phyloP scores from a whole-genome alignment of 2,329 filamentous ascomycete genomes.

The Fusarium clavum region DNA sequence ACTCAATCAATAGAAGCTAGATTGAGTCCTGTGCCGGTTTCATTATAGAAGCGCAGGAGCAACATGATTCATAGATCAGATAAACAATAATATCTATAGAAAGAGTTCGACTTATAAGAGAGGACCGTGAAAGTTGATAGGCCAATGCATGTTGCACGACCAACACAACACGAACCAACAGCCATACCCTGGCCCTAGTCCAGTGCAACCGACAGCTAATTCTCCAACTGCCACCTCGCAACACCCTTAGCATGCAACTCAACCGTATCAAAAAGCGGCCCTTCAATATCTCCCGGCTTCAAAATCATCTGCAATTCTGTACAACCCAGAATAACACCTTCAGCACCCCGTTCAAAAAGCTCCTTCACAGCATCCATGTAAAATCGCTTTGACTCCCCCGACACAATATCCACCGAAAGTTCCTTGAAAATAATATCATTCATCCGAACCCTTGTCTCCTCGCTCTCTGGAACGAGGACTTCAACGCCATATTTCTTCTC shows the following conservation, averaged over 20 bases:
- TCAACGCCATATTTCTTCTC: neutral
- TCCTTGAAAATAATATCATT: constrained; percentile 12
- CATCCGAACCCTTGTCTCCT: constrained; percentile 1
- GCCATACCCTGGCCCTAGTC: neutral
- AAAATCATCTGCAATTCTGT: constrained; percentile 12
- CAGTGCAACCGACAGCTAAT: neutral
- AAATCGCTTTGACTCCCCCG: neutral
- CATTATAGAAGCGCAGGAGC: neutral
- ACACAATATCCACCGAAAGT: neutral
- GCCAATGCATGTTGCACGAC: neutral
- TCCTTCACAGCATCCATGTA: neutral
- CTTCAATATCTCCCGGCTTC: neutral
- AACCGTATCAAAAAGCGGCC: constrained; percentile 6
- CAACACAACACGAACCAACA: neutral
- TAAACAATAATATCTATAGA: neutral
- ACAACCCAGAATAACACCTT: constrained; percentile 4
- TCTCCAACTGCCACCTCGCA: constrained; percentile 5
- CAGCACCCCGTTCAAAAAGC: neutral
- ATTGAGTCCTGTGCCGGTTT: neutral
- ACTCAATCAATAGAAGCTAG: constrained; percentile 7
- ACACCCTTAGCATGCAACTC: neutral
- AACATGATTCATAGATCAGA: neutral
- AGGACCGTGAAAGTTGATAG: neutral
- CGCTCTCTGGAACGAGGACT: neutral
- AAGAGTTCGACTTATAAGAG: neutral